Conservation (phyloP, 352 stramenopile species). For the Phytophthora citrophthora region DNA sequence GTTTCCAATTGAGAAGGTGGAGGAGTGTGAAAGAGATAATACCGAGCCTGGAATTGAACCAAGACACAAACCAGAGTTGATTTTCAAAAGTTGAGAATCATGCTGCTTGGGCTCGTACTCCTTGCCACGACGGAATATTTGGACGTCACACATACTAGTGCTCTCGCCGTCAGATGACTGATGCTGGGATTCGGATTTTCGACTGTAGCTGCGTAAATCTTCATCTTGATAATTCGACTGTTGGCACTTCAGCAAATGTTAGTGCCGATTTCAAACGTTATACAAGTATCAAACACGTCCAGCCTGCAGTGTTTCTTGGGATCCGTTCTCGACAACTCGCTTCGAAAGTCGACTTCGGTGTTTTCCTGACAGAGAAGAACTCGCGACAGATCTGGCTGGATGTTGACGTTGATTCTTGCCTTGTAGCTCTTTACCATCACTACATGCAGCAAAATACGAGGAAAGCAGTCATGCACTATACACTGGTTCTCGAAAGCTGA, state of each 20-base stretch:
- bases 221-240: constrained; percentile 5
- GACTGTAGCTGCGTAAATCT: background rate
- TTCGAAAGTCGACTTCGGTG: background rate
- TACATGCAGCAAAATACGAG: constrained; percentile 5
- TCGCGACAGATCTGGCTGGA: background rate
- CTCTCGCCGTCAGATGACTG: constrained; percentile 6
- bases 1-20: background rate
- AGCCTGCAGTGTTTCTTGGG: constrained; percentile 16
- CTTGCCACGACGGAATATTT: constrained; percentile 2
- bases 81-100: constrained; percentile 12
- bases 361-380: constrained; percentile 1
- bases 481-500: background rate
- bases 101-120: background rate
- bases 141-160: background rate
- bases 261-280: background rate
- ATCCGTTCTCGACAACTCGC: background rate
- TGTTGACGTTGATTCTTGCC: constrained; percentile 19
- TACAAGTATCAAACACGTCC: background rate
- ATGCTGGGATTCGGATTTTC: constrained; percentile 6
- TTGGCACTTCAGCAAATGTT: constrained; percentile 3
- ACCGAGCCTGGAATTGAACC: constrained; percentile 20
- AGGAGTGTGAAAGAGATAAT: background rate
- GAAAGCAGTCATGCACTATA: too few relatives aligned
- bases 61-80: constrained; percentile 7
- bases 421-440: constrained; percentile 41